A percentile compares a stretch with the other conserved stretches of the same genome.
Evolutionary conservation across 140 eudicot genomes (phyloP).

Genomic region (Eryngium alpinum): DNA sequence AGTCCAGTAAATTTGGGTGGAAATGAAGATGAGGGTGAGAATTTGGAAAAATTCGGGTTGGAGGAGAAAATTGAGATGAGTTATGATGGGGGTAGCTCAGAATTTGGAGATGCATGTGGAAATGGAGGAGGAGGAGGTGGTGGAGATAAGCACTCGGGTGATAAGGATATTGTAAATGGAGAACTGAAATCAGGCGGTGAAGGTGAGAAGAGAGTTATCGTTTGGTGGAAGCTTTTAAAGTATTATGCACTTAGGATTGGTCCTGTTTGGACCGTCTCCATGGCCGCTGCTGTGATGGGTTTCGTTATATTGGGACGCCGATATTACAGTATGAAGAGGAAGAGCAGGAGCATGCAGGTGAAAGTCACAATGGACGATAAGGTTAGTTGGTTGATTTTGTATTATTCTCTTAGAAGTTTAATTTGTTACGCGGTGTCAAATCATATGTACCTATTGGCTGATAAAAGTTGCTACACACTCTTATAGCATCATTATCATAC

Average conservation of each 20-base stretch:
- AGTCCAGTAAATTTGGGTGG: not conserved
- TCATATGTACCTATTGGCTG: not conserved
- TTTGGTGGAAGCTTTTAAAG: constrained; percentile 82
- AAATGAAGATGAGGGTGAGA: constrained; percentile 17
- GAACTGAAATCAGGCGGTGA: constrained; percentile 22
- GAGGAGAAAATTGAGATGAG: constrained; percentile 19
- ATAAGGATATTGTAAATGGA: constrained; percentile 8
- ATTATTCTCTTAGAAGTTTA: not conserved
- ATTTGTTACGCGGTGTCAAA: too few species aligned
- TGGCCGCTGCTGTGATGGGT: constrained; percentile 81
- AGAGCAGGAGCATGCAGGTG: constrained; percentile 46
- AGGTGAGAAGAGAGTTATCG: constrained; percentile 31
- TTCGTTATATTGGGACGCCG: constrained; percentile 60
- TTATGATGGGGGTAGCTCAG: constrained; percentile 9
- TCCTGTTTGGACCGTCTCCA: constrained; percentile 80
- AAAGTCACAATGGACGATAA: constrained; percentile 77
- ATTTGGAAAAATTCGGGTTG: constrained; percentile 15
- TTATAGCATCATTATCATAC: not conserved
- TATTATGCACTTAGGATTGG: constrained; percentile 55
- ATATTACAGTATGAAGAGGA: constrained; percentile 62
- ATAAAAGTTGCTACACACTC: not conserved
- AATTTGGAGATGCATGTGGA: constrained; percentile 4
- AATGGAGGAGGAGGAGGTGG: not conserved
- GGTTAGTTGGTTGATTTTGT: constrained; percentile 37
- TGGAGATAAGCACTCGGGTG: constrained; percentile 7